Conservation (phyloP, 441 rosid genomes). For the Brassica hybrid region DNA sequence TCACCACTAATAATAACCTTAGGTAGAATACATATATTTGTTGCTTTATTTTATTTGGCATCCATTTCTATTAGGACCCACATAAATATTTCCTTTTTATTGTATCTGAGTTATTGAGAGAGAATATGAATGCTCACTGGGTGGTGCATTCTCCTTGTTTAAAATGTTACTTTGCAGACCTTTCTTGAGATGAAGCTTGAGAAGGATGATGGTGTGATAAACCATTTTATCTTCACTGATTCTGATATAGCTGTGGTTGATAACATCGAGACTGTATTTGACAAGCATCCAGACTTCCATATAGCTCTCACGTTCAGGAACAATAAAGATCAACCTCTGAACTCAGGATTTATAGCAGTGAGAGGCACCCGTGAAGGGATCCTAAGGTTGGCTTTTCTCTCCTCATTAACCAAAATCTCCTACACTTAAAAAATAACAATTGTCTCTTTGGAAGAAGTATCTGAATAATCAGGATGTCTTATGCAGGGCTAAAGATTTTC, state of each 20-base stretch:
- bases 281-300: slow-evolving; percentile 63
- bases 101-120: not conserved
- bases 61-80: not conserved
- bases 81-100: too few species aligned
- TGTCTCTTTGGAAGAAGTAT: not conserved
- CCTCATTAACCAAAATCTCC: slow-evolving; percentile 9
- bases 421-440: not conserved
- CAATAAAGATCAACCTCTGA: slow-evolving; percentile 92
- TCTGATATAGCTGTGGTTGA: slow-evolving; percentile 87
- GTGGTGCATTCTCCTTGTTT: not conserved
- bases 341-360: slow-evolving; percentile 94
- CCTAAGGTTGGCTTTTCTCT: slow-evolving; percentile 55
- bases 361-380: slow-evolving; percentile 84
- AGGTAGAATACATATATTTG: slow-evolving; percentile 55
- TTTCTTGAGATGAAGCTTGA: slow-evolving; percentile 69
- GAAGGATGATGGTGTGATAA: slow-evolving; percentile 49
- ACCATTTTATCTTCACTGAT: slow-evolving; percentile 85
- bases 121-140: not conserved
- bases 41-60: not conserved
- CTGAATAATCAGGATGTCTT: not conserved
- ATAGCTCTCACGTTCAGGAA: slow-evolving; percentile 91
- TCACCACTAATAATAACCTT: slow-evolving; percentile 49
- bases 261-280: slow-evolving; percentile 69
- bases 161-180: slow-evolving; percentile 47
- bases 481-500: slow-evolving; percentile 78